A percentile compares a stretch with the other conserved stretches of the same genome.
Evolutionary conservation across 345 rosid genomes (phyloP).

Genomic region (Eucalyptus guilfoylei): DNA sequence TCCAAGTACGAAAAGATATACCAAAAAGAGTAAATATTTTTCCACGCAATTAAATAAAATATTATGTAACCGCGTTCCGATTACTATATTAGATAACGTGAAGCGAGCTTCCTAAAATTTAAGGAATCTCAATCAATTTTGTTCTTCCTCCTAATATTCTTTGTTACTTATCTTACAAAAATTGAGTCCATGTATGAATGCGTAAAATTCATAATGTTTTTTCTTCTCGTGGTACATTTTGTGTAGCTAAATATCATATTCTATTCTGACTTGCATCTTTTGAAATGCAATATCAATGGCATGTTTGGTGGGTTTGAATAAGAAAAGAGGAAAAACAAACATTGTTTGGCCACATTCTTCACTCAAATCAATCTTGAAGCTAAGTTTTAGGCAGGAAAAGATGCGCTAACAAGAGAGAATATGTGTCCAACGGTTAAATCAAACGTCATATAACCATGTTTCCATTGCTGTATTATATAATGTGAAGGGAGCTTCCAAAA

Average conservation of each 20-base stretch:
- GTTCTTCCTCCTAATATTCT: background rate
- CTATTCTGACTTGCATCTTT: background rate
- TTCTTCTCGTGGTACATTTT: background rate
- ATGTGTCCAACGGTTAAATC: background rate
- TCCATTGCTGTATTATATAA: background rate
- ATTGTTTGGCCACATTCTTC: background rate
- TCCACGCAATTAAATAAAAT: background rate
- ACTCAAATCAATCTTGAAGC: background rate
- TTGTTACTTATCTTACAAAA: background rate
- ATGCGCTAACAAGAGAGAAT: background rate
- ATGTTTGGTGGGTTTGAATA: background rate
- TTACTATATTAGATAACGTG: background rate
- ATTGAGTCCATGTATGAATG: background rate
- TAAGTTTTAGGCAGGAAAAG: background rate
- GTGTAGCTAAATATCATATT: background rate
- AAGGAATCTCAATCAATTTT: background rate
- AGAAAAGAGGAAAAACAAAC: background rate
- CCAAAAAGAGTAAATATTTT: background rate
- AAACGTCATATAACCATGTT: background rate
- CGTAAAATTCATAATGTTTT: background rate
- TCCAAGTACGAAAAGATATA: background rate
- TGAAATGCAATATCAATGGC: background rate
- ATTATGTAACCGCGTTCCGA: background rate
- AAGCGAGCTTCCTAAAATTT: background rate
- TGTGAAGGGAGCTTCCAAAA: background rate